Base-by-base conservation (phyloP, 345 rosid genomes). In the Triadica sebifera region DNA sequence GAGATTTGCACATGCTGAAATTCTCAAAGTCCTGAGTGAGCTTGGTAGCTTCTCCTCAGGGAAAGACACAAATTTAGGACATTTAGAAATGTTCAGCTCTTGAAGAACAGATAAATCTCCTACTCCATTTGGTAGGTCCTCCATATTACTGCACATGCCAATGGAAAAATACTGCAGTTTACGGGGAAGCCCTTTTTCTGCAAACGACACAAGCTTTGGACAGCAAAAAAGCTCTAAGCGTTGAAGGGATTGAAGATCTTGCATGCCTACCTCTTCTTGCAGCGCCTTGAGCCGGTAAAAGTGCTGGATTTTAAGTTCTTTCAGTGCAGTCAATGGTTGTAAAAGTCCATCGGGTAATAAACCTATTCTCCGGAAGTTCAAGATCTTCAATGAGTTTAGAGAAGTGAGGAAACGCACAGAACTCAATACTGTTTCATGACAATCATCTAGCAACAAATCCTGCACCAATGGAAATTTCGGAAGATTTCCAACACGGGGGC, bases 1-100 rank as follows among this genome's bases (percentile, higher is more conserved):
- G 13, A 76, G 79, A 55, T 76, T 76, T 10, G 69, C 45, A 62
- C 79, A 76, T 4, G 79, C 50, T 20, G 62, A 76, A 39, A 76
- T 61, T 15, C 46, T 69, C 25, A 69, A n/a, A 19, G 25, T 41
- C 74, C 41, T 76, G 62, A 76, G 79, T 2, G 79, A 76, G 5
- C 6, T 4, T 29, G 74, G 74, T 9, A 76, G 53, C 74, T 51
- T 76, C 49, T 76, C 74, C 39, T 20, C 58, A 3, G 62, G 56
- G 8, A 76, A 76, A 8, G 79, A 60, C 19, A 52, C 69, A 13
- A 76, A 37, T 52, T 62, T 69, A 20, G 69, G 53, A 55, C 74
- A 69, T 19, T 61, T 60, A 6, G 69, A 51, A 51, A 76, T 51
- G 24, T 39, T 39, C 69, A 69, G 62, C 53, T 76, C 57, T 39